Base-by-base conservation (phyloP, 2,329 filamentous ascomycete species). In the Colletotrichum simmondsii region DNA sequence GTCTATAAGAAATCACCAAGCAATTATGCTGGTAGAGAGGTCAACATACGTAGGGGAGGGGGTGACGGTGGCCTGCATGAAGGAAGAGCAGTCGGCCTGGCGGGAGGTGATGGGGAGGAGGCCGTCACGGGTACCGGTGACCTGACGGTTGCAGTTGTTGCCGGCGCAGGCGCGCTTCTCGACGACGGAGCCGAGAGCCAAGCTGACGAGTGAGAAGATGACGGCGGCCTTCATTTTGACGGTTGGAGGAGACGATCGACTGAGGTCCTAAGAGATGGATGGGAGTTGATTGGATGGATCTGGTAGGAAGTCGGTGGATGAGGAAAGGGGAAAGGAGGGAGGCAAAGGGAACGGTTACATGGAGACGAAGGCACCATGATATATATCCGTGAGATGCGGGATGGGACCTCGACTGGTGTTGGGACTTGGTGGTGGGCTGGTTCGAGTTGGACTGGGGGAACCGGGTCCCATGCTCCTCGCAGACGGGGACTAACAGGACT, bases 91-190 rank as follows among this genome's bases (percentile, higher is more conserved):
- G 78, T 83, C 81, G 75, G 80, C 79, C 75, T 81, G 78, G 77
- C 84, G 83, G 42, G 77, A 77, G 53, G 78, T 77, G 46, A 82
- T 68, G 70, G 81, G 77, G 28, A 75, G 72, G 65, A 85, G 80
- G 49, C 83, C 82, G 22, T 74, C 76, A 28, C 83, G 80, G 67
- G 84, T 86, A 71, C 84, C 84, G 54, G 84, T 86, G 73, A 87
- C 81, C 71, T 84, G 82, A 61, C 84, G 83, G 79, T 84, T 84
- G 81, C 85, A 87, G 81, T 86, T 86, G 81, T 87, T 83, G 76
- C 81, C 83, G 73, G 79, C 75, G 78, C 82, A 85, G 70, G 74
- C 76, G 71, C 83, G 83, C 75, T 77, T 75, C 69, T 83, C 79
- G 42, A 85, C 70, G 66, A 80, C 77, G 76, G 78, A 77, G 68